Percentiles rank a stretch among this genome's conserved stretches.
phyloP scores from a whole-genome alignment of 208 protist genomes.

The Sergeia podlipaevii region DNA sequence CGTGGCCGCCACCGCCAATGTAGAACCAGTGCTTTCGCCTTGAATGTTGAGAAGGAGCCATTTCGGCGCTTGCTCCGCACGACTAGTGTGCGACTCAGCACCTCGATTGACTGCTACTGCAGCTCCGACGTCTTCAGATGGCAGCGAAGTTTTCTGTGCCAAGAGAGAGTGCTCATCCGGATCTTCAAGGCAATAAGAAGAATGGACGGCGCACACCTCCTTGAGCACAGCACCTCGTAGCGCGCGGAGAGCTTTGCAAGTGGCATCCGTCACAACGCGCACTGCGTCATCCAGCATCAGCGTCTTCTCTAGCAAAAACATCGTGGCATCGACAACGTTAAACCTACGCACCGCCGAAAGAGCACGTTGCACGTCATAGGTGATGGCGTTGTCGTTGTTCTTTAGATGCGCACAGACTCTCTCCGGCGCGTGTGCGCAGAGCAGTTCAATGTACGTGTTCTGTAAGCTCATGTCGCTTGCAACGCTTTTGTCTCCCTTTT shows the following conservation, averaged over 20 bases:
- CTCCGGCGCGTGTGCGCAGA: slow-evolving; percentile 50
- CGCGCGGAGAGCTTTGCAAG: neutral
- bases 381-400: slow-evolving; percentile 29
- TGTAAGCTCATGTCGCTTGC: slow-evolving; percentile 58
- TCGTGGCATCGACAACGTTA: slow-evolving; percentile 48
- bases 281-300: slow-evolving; percentile 61
- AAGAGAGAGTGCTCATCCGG: neutral
- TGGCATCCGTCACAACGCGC: slow-evolving; percentile 21
- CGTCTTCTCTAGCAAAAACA: slow-evolving; percentile 63
- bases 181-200: neutral
- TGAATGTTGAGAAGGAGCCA: no score
- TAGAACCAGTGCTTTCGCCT: no score
- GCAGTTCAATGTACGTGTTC: slow-evolving; percentile 82
- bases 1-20: no score
- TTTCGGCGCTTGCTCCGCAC: no score
- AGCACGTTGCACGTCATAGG: slow-evolving; percentile 64
- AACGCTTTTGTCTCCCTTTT: slow-evolving; percentile 33
- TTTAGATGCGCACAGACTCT: slow-evolving; percentile 60
- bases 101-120: neutral
- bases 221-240: neutral
- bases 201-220: neutral
- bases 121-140: slow-evolving; percentile 8
- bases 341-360: slow-evolving; percentile 39
- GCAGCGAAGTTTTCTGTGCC: no score
- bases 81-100: neutral